Evolutionary conservation across 2,329 filamentous ascomycete genomes (phyloP), one percentile per base, ranked within the genome.

Genomic region (Neopestalotiopsis clavispora): DNA sequence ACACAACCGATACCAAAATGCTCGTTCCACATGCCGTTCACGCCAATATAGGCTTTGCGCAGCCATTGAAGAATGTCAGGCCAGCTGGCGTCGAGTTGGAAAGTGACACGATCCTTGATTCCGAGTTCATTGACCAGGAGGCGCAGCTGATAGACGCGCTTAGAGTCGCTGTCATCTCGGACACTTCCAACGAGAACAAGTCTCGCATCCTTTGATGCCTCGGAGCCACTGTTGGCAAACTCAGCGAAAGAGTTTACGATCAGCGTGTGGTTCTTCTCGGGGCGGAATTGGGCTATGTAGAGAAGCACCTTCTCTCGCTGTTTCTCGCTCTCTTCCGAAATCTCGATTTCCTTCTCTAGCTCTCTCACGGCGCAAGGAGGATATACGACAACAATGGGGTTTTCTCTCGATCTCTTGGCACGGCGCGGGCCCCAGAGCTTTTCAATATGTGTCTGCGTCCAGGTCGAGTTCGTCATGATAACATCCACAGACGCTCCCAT

Each of bases 1-100:
- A 99, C 96, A 17, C 98, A 95, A 1, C 96, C 96, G 69, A 99
- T 99, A 28, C 96, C 96, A 78, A 99, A 99, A 80, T 99, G 96
- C 83, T 99, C 96, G 79, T 98, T 98, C 95, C 96, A 99, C 96
- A 99, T 99, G 76, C 93, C 94, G 75, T 99, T 99, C 38, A 97
- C 94, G 64, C 96, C 96, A 1, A 99, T 89, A 20, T 90, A 95
- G 4, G 92, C 91, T 71, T 85, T 90, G 66, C 89, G 84, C 70
- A 98, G 84, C 89, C 93, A 94, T 40, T 92, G 87, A 10, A 98
- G 85, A 66, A 99, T 93, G 73, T 94, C 89, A 3, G 92, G 90
- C 94, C 95, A 99, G 32, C 92, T 90, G 0, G 94, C 95, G 78
- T 99, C 95, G 68, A 94, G 91, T 71, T 97, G 89, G 78, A 99